A percentile compares a stretch with the other conserved stretches of the same genome.
These are phyloP conservation scores for Botrytis elliptica DNA, from an alignment of 2,329 filamentous ascomycete species.

Conservation along the genomic window DNA sequence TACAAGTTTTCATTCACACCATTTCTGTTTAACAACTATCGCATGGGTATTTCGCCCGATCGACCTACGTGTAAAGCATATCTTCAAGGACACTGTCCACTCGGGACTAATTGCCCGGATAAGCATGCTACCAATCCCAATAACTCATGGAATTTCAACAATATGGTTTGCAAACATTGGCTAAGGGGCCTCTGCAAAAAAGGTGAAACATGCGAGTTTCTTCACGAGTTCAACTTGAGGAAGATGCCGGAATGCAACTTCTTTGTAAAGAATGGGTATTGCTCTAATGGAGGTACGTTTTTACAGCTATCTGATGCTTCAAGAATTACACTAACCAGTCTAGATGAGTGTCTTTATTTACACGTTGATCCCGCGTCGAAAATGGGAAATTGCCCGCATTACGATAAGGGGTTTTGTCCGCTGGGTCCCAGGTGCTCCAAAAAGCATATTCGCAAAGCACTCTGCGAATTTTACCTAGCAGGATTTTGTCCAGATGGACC, in stretches of 20 bases:
- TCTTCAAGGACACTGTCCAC: conserved; percentile 79
- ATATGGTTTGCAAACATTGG: conserved; percentile 98
- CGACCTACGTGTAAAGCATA: conserved; percentile 84
- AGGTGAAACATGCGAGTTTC: conserved; percentile 92
- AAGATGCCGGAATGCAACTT: conserved; percentile 99
- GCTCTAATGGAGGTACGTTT: conserved; percentile 69
- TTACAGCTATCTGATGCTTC: background rate
- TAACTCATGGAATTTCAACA: conserved; percentile 60
- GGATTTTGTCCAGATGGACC: conserved; percentile 90
- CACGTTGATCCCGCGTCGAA: conserved; percentile 83
- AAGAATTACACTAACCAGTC: conserved; percentile 20
- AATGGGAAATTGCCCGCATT: conserved; percentile 80
- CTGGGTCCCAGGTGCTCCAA: conserved; percentile 84
- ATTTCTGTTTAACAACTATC: conserved; percentile 79
- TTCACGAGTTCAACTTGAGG: conserved; percentile 97
- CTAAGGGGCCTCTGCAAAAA: conserved; percentile 97
- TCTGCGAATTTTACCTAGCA: conserved; percentile 84
- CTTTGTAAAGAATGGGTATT: conserved; percentile 90
- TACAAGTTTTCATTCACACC: conserved; percentile 82
- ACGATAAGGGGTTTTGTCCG: conserved; percentile 92
- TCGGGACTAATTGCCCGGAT: conserved; percentile 81
- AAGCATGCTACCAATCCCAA: conserved; percentile 58
- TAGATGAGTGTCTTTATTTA: conserved; percentile 88
- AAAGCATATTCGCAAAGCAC: conserved; percentile 77
- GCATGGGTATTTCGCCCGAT: conserved; percentile 77